Percentiles rank a stretch among this genome's conserved stretches.
phyloP scores from a whole-genome alignment of 495 filamentous ascomycete genomes.

The Halenospora varia region DNA sequence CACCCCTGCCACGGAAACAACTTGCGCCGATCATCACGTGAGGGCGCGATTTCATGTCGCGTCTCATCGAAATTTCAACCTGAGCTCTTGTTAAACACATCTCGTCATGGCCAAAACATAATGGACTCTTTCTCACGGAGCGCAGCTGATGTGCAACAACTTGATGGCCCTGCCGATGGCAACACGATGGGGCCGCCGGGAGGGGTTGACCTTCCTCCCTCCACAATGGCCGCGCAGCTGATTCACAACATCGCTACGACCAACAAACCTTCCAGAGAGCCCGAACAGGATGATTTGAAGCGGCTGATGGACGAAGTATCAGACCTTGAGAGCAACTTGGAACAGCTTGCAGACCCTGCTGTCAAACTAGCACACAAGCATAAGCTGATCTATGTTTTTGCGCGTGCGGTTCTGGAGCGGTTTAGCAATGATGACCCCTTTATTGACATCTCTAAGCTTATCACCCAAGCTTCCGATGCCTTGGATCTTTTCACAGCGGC shows the following conservation, averaged over 20 bases:
- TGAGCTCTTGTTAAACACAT: not conserved
- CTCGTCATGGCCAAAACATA: constrained; percentile 18
- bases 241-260: constrained; percentile 46
- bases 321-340: constrained; percentile 34
- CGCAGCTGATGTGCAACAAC: constrained; percentile 10
- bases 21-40: too few species aligned
- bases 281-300: constrained; percentile 46
- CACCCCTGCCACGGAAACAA: not conserved
- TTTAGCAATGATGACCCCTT: constrained; percentile 56
- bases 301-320: constrained; percentile 64
- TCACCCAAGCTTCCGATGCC: constrained; percentile 59
- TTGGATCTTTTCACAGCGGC: constrained; percentile 68
- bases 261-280: constrained; percentile 10
- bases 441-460: constrained; percentile 41
- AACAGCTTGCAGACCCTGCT: constrained; percentile 42
- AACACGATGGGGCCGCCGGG: not conserved
- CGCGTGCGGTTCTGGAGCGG: constrained; percentile 72
- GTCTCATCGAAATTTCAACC: not conserved
- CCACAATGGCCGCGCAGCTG: constrained; percentile 66
- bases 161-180: constrained; percentile 8
- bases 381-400: constrained; percentile 78
- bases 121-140: constrained; percentile 35
- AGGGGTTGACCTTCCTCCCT: constrained; percentile 44
- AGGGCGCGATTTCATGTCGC: not conserved
- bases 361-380: constrained; percentile 71